Conservation (phyloP, 2,329 filamentous ascomycete genomes). For the Phaeophleospora eucalypticola region DNA sequence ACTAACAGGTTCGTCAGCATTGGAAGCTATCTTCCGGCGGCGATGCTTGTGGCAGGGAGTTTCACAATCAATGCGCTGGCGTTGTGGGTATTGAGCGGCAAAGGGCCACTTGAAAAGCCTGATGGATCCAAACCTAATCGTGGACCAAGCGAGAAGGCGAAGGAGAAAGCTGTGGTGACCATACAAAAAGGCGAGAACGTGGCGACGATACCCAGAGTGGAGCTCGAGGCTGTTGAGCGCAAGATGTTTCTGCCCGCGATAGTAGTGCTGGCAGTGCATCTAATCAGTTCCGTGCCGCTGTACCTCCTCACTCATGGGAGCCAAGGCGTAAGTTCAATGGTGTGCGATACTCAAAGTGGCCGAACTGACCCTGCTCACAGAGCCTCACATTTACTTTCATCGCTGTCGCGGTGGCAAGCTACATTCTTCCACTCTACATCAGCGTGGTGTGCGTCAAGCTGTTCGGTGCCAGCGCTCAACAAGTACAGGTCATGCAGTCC, state of each 20-base stretch:
- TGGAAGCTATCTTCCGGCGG: conserved; percentile 91
- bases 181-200: conserved; percentile 35
- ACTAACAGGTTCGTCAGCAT: conserved; percentile 94
- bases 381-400: conserved; percentile 49
- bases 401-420: conserved; percentile 44
- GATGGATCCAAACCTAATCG: conserved; percentile 30
- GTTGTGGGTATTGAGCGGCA: conserved; percentile 86
- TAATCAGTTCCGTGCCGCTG: conserved; percentile 73
- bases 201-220: conserved; percentile 37
- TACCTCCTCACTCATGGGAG: conserved; percentile 79
- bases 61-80: conserved; percentile 94
- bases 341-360: not conserved
- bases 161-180: conserved; percentile 35
- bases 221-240: conserved; percentile 51
- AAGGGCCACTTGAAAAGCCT: conserved; percentile 23
- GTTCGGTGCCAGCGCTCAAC: conserved; percentile 46
- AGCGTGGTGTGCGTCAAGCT: conserved; percentile 17
- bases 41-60: conserved; percentile 93
- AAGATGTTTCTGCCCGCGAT: conserved; percentile 69
- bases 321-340: conserved; percentile 54
- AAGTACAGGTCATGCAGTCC: conserved; percentile 76
- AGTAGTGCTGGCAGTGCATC: conserved; percentile 68
- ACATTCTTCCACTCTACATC: conserved; percentile 29
- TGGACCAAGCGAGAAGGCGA: conserved; percentile 28
- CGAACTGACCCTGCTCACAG: conserved; percentile 6